Conservation (phyloP, 805 yeast species). For the Hanseniaspora nectarophila region DNA sequence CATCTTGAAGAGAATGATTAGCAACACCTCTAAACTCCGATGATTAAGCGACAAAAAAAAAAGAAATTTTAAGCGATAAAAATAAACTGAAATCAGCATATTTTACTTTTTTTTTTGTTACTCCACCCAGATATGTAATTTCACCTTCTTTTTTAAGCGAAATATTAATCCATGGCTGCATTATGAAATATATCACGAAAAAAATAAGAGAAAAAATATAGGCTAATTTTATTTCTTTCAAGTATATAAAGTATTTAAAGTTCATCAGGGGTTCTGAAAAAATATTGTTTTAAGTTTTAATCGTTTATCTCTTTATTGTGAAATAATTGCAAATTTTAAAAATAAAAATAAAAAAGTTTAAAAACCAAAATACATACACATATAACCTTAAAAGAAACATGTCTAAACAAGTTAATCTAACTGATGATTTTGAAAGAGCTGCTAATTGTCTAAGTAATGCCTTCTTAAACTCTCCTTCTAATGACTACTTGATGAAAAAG, state of each 20-base stretch:
- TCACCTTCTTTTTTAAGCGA: background rate
- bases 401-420: conserved; percentile 17
- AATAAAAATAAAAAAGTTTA: background rate
- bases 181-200: too few relatives aligned
- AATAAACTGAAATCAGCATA: too few relatives aligned
- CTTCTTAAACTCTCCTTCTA: conserved; percentile 11
- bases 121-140: too few relatives aligned
- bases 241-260: background rate
- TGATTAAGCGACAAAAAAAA: background rate
- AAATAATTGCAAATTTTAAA: too few relatives aligned
- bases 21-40: background rate
- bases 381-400: background rate
- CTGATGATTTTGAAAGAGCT: conserved; percentile 15
- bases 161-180: too few relatives aligned
- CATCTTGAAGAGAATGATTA: too few relatives aligned
- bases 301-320: too few relatives aligned
- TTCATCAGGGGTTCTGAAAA: too few relatives aligned
- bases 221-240: background rate
- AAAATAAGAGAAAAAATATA: too few relatives aligned
- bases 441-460: conserved; percentile 10
- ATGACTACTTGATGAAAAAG: conserved; percentile 16
- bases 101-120: too few relatives aligned
- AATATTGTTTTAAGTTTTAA: too few relatives aligned
- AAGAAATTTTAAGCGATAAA: background rate
- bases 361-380: background rate